Conservation (phyloP, 257 asterid species). For the Ilex aquifolium region DNA sequence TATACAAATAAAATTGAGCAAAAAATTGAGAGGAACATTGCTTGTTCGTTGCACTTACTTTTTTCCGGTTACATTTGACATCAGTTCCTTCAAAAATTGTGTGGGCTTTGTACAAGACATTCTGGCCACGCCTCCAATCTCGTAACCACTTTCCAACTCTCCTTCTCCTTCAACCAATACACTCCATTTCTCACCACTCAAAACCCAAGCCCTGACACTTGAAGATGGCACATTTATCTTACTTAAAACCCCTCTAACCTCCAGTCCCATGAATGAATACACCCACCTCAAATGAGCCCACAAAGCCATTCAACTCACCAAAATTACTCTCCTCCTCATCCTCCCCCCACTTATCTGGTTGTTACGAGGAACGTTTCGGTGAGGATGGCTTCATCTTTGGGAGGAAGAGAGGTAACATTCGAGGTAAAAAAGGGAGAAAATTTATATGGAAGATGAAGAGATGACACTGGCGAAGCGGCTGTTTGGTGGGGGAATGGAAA, state of each 20-base stretch:
- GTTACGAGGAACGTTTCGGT: not conserved
- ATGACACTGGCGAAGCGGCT: not conserved
- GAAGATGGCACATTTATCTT: conserved; percentile 71
- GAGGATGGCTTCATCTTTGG: not conserved
- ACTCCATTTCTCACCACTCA: conserved; percentile 81
- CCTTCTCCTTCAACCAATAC: conserved; percentile 73
- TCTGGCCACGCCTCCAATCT: conserved; percentile 58
- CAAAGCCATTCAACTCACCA: not conserved
- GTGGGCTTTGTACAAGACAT: conserved; percentile 62
- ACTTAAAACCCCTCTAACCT: conserved; percentile 17
- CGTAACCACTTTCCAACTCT: conserved; percentile 47
- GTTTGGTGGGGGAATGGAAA: not conserved
- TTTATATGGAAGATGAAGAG: not conserved
- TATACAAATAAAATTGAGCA: not conserved
- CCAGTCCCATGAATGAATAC: not conserved
- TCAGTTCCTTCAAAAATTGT: conserved; percentile 62
- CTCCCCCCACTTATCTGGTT: not conserved
- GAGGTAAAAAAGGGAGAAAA: not conserved
- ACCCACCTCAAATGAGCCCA: not conserved
- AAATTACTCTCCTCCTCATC: not conserved
- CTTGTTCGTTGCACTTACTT: conserved; percentile 14
- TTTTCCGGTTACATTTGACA: conserved; percentile 45
- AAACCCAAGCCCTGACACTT: conserved; percentile 67
- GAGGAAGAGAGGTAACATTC: not conserved
- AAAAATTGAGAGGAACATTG: not conserved